These are phyloP conservation scores for Eleusine indica DNA, from an alignment of 176 grass and related monocot species.

Conservation along the genomic window DNA sequence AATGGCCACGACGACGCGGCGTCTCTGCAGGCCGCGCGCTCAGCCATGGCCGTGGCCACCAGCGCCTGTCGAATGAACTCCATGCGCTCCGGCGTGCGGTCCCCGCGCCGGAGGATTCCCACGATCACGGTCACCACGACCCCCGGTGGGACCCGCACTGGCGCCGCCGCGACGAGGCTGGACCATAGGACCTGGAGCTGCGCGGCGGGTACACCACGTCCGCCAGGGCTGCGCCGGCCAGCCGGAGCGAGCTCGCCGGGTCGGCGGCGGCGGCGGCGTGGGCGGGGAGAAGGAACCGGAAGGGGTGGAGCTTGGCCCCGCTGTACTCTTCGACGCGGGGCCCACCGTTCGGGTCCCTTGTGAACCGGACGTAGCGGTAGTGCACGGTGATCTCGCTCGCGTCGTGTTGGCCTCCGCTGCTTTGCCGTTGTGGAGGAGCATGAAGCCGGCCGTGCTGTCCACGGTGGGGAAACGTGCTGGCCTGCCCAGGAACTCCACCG, in stretches of 20 bases:
- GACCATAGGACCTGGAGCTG: neutral
- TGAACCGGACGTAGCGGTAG: constrained; percentile 4
- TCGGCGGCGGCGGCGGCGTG: too few relatives aligned
- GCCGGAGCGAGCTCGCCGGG: neutral
- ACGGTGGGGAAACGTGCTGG: too few relatives aligned
- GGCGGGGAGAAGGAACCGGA: neutral
- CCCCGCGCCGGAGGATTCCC: neutral
- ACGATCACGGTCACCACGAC: neutral
- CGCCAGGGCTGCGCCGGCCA: neutral
- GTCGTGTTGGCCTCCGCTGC: too few relatives aligned
- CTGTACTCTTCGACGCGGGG: neutral
- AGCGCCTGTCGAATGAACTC: neutral
- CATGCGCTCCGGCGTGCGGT: neutral
- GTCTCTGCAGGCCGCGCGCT: too few relatives aligned
- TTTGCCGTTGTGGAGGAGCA: too few relatives aligned
- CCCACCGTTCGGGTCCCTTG: neutral
- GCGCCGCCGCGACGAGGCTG: neutral
- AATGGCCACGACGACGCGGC: too few relatives aligned
- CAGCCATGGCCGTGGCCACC: too few relatives aligned
- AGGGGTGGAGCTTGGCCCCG: neutral
- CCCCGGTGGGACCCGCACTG: neutral
- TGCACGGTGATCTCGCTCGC: neutral
- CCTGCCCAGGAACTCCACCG: too few relatives aligned
- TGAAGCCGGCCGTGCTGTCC: too few relatives aligned
- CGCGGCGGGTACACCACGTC: neutral